Percentiles rank a stretch among this genome's conserved stretches.
These are phyloP conservation scores for Epicoccum sorghinum DNA, from an alignment of 2,329 filamentous ascomycete genomes.

Conservation along the genomic window DNA sequence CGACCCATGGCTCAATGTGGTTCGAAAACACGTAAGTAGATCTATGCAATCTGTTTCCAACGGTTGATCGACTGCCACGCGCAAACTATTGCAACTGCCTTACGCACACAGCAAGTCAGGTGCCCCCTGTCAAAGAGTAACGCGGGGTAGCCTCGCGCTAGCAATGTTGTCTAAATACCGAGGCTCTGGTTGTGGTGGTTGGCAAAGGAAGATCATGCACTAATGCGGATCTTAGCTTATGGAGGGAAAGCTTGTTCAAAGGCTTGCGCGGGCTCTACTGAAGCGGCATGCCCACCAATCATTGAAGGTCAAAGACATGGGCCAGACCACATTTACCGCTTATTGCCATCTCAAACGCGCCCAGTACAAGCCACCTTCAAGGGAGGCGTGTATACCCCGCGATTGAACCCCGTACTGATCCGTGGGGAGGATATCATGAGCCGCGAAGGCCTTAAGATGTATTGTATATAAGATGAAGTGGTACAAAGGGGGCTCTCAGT, in stretches of 20 bases:
- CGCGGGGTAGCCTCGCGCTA: constrained; percentile 8
- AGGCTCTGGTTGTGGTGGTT: background rate
- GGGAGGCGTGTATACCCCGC: constrained; percentile 4
- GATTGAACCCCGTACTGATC: background rate
- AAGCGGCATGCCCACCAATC: background rate
- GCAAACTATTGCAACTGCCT: too few species aligned
- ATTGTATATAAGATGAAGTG: background rate
- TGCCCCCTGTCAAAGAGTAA: background rate
- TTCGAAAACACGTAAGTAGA: too few species aligned
- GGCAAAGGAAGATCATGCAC: background rate
- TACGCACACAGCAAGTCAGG: too few species aligned
- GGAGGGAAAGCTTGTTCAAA: constrained; percentile 5
- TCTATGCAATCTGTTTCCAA: too few species aligned
- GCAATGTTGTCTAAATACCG: background rate
- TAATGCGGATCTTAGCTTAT: background rate
- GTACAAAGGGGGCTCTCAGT: background rate
- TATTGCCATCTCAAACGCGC: background rate
- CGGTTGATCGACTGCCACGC: too few species aligned
- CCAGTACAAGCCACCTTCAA: background rate
- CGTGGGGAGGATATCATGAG: background rate
- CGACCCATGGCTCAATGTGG: too few species aligned
- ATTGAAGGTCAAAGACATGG: background rate
- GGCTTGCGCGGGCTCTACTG: background rate
- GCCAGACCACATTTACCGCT: constrained; percentile 3
- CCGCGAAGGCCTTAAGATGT: background rate